Percentiles rank a stretch among this genome's conserved stretches.
Conservation (phyloP, 106 monocot species). For the Dendrobium huoshanense region DNA sequence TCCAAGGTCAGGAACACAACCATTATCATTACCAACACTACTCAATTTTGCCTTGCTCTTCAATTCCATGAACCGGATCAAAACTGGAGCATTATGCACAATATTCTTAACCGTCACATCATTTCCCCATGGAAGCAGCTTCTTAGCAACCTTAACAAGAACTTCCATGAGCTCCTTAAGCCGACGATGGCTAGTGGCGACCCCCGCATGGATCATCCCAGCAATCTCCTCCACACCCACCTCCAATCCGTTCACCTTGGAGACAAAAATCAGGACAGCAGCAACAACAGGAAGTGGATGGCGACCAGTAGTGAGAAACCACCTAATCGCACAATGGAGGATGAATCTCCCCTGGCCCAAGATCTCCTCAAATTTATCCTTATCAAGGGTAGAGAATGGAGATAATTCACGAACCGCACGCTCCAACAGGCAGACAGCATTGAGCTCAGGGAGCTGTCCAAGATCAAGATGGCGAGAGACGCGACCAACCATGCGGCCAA, state of each 20-base stretch:
- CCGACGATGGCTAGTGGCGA: constrained; percentile 35
- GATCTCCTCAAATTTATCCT: constrained; percentile 30
- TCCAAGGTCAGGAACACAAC: neutral
- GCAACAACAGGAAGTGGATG: constrained; percentile 65
- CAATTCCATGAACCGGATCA: constrained; percentile 64
- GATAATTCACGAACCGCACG: constrained; percentile 16
- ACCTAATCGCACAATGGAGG: constrained; percentile 17
- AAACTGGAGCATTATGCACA: constrained; percentile 33
- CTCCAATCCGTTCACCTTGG: constrained; percentile 35
- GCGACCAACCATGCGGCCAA: constrained; percentile 46
- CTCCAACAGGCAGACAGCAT: constrained; percentile 29
- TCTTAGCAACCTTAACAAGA: constrained; percentile 41
- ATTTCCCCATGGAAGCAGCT: constrained; percentile 64
- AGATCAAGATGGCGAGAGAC: constrained; percentile 34
- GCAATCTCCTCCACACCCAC: constrained; percentile 48
- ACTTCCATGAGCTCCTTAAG: constrained; percentile 45
- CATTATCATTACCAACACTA: neutral
- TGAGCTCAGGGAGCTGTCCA: constrained; percentile 34
- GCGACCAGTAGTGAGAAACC: constrained; percentile 74
- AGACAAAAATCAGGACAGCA: constrained; percentile 35
- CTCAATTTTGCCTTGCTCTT: constrained; percentile 28
- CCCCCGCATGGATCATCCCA: constrained; percentile 26
- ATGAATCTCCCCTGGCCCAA: constrained; percentile 53
- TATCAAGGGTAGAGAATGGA: constrained; percentile 10
- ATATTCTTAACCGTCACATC: constrained; percentile 60